Conservation (phyloP, 371 early-diverging fungal species). For the Mucor velutinosus region DNA sequence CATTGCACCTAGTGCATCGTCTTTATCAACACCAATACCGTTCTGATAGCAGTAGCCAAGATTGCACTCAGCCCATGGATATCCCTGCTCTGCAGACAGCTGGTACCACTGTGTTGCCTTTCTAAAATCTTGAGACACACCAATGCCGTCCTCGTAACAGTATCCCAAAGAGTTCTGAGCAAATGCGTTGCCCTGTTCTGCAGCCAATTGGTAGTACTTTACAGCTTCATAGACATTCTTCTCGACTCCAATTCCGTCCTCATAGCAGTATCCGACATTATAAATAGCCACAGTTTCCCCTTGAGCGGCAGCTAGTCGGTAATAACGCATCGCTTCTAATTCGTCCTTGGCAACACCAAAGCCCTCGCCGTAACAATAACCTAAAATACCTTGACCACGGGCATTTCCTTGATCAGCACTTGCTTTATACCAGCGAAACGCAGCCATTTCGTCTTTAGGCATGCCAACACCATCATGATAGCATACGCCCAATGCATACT, state of each 20-base stretch:
- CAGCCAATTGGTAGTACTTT: constrained; percentile 90
- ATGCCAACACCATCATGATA: constrained; percentile 72
- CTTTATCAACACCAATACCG: constrained; percentile 79
- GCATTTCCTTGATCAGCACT: constrained; percentile 65
- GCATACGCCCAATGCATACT: constrained; percentile 69
- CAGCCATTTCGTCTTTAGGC: constrained; percentile 43
- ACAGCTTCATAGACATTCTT: constrained; percentile 77
- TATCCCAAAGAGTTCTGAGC: constrained; percentile 80
- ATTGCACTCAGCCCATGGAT: constrained; percentile 71
- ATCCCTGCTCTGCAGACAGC: constrained; percentile 65
- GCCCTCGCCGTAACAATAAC: constrained; percentile 77
- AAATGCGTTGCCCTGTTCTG: constrained; percentile 76
- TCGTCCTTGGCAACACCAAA: constrained; percentile 74
- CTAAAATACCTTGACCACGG: constrained; percentile 74
- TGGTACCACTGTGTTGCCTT: constrained; percentile 66
- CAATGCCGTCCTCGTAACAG: constrained; percentile 79
- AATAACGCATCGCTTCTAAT: constrained; percentile 78
- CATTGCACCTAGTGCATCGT: constrained; percentile 70
- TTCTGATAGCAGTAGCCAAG: constrained; percentile 93
- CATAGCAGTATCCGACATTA: constrained; percentile 92
- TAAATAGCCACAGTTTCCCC: constrained; percentile 90
- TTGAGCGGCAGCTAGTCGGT: constrained; percentile 87
- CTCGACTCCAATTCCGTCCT: constrained; percentile 88
- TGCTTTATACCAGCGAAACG: constrained; percentile 60
- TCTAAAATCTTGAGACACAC: constrained; percentile 52